Base-by-base conservation (phyloP, 129 eudicot genomes). In the Flaveria robusta region DNA sequence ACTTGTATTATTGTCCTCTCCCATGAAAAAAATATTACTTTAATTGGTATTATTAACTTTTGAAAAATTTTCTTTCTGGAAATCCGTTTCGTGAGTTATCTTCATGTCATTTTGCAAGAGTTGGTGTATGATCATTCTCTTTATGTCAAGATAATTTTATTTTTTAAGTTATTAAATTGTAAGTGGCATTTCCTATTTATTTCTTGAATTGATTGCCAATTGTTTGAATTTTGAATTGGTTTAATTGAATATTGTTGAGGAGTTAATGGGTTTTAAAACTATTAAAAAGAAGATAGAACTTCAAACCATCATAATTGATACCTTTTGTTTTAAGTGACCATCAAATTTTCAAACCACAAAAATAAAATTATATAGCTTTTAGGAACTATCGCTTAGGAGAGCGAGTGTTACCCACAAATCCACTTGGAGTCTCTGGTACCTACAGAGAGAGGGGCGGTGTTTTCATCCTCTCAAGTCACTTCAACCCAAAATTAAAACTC, bases 31-130 rank as follows among this genome's bases (percentile, higher is more conserved):
- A 5, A 11, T 52, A 42, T 52, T 16, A 19, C 1, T 18, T 52
- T 52, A 52, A n/a, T 7, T 18, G 8, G 23, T 13, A 9, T 20
- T 56, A 56, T 56, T 56, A 56, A 56, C 63, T 9, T 56, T 56
- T 56, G 22, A 11, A 56, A 8, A 20, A 9, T 19, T 56, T 19
- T 56, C 29, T 22, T 8, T 56, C 12, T 56, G 12, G 63, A 56
- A 56, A 56, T 20, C 63, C 63, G 9, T 7, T 66, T 66, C 23
- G 74, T 47, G 54, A 49, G 26, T 50, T 70, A 70, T 70, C n/a
- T 16, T 26, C 62, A 18, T 27, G 74, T 49, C 60, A 47, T 47
- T 46, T 46, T 43, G 39, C n/a, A 31, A 16, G 43, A 26, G 43
- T 69, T 47, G 74, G 18, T 14, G 52, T 42, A 20, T 11, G 22